A percentile compares a stretch with the other conserved stretches of the same genome.
These are phyloP conservation scores for Trichoderma sp. DNA, from an alignment of 2,329 filamentous ascomycete genomes.

Conservation along the genomic window DNA sequence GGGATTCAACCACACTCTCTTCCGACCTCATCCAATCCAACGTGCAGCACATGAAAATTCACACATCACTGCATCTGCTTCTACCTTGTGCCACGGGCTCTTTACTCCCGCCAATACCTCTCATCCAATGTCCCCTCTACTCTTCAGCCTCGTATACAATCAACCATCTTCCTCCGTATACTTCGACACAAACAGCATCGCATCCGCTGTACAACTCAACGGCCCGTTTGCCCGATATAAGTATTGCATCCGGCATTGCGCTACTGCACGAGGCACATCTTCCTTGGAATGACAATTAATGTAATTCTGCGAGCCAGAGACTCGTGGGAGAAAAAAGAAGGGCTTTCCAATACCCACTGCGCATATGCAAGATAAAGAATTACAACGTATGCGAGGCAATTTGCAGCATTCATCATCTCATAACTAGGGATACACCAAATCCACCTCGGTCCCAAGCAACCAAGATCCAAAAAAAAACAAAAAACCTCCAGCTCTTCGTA, in stretches of 20 bases:
- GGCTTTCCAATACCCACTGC: constrained; percentile 23
- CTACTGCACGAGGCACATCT: constrained; percentile 18
- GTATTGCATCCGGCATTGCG: neutral
- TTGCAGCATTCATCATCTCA: constrained; percentile 19
- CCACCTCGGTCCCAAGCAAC: neutral
- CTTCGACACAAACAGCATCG: neutral
- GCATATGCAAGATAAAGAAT: constrained; percentile 24
- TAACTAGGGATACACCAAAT: constrained; percentile 5
- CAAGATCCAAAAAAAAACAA: neutral
- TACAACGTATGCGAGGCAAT: constrained; percentile 21
- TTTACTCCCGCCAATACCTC: neutral
- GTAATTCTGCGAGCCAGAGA: constrained; percentile 20
- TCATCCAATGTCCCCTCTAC: neutral
- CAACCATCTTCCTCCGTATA: neutral
- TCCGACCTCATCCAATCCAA: constrained; percentile 2
- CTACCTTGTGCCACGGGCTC: no score
- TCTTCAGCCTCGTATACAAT: neutral
- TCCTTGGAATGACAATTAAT: constrained; percentile 12
- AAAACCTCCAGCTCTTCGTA: constrained; percentile 3
- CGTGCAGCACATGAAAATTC: neutral
- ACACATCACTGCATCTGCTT: neutral
- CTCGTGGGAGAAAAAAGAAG: neutral
- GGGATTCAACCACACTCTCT: neutral
- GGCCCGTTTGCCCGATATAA: constrained; percentile 5
- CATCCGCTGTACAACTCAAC: neutral